These are phyloP conservation scores for Sherardia arvensis DNA, from an alignment of 257 asterid species.

Conservation along the genomic window DNA sequence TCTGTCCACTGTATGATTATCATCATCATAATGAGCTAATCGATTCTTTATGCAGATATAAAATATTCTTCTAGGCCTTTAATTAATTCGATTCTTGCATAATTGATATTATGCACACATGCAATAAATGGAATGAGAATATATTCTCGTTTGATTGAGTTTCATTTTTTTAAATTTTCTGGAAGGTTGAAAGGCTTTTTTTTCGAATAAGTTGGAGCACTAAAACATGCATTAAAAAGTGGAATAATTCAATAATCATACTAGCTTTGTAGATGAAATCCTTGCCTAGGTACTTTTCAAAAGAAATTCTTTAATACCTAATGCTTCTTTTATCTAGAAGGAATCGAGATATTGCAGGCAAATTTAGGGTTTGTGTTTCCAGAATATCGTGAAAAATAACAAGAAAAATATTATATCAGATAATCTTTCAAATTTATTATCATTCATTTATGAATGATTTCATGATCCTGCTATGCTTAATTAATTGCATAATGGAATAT, in stretches of 20 bases:
- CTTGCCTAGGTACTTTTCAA: not conserved
- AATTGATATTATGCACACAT: not conserved
- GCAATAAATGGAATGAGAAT: constrained; percentile 3
- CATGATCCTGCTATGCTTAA: not conserved
- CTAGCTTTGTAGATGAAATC: not conserved
- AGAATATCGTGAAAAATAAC: not conserved
- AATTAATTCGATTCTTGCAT: not conserved
- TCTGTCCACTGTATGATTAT: not conserved
- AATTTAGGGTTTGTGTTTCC: not conserved
- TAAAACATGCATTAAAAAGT: not conserved
- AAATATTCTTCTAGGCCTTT: not conserved
- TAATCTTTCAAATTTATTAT: too few species aligned
- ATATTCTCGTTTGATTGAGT: not conserved
- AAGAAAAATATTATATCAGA: too few species aligned
- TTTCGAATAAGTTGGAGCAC: not conserved
- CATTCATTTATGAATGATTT: too few species aligned
- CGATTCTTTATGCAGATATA: not conserved
- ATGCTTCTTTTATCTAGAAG: not conserved
- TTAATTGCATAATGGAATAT: not conserved
- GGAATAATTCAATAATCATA: not conserved
- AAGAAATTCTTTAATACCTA: not conserved
- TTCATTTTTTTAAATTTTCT: not conserved
- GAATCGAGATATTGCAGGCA: not conserved
- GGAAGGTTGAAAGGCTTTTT: not conserved
- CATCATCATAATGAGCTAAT: constrained; percentile 5